Evolutionary conservation across 1,284 basidiomycete genomes (phyloP).

Genomic region (Tausonia pullulans): DNA sequence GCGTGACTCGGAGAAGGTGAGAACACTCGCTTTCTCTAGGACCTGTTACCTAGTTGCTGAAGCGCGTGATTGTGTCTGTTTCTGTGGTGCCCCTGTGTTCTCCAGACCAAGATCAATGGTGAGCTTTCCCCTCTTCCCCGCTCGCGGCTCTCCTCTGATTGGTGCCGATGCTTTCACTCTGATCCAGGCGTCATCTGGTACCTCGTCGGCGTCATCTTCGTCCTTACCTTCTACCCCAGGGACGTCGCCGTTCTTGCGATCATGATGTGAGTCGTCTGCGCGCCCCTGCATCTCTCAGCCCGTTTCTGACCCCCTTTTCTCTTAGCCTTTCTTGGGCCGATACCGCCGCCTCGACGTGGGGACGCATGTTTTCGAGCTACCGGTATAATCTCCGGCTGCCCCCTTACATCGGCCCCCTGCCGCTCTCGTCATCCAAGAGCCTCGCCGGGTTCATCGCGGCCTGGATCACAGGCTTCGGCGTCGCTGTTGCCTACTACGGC

Average conservation of each 20-base stretch:
- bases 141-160: constrained; percentile 24
- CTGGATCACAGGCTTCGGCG: constrained; percentile 57
- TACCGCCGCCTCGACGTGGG: constrained; percentile 86
- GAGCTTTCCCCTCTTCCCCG: not conserved
- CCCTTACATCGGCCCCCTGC: constrained; percentile 34
- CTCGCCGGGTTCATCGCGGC: constrained; percentile 85
- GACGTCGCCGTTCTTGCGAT: constrained; percentile 82
- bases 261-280: constrained; percentile 54
- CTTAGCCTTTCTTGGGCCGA: constrained; percentile 89
- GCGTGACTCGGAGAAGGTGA: constrained; percentile 79
- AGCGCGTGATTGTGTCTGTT: not conserved
- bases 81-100: not conserved
- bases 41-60: not conserved
- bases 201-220: constrained; percentile 77
- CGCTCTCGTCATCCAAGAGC: constrained; percentile 37
- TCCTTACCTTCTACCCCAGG: constrained; percentile 65
- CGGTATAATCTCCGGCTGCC: constrained; percentile 64
- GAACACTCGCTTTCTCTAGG: constrained; percentile 19
- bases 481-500: constrained; percentile 58
- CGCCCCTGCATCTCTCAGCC: constrained; percentile 1
- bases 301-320: constrained; percentile 1
- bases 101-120: constrained; percentile 53
- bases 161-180: not conserved
- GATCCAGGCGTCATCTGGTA: constrained; percentile 83
- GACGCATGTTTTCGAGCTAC: constrained; percentile 60